These are phyloP conservation scores for Sporothrix pseudoabietina DNA, from an alignment of 2,329 filamentous ascomycete genomes.

Conservation along the genomic window DNA sequence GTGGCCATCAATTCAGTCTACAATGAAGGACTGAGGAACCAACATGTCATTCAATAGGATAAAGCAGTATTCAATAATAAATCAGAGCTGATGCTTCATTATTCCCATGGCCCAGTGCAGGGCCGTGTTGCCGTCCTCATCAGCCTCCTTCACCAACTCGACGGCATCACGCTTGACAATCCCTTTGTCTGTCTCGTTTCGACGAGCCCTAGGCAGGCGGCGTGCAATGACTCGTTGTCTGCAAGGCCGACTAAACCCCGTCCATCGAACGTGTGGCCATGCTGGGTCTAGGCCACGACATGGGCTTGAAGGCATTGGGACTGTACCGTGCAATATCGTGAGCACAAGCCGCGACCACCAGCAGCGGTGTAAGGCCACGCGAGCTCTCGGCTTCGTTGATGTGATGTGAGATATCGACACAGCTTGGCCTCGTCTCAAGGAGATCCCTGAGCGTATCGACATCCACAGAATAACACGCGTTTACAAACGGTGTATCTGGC, in stretches of 20 bases:
- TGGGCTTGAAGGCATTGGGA: no score
- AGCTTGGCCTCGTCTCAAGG: neutral
- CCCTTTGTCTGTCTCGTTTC: neutral
- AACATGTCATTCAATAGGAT: slow-evolving; percentile 7
- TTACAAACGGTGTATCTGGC: no score
- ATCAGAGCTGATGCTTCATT: no score
- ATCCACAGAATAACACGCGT: no score
- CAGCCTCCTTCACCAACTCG: neutral
- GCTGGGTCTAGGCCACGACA: no score
- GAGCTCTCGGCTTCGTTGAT: neutral
- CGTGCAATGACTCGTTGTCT: neutral
- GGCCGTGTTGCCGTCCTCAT: neutral
- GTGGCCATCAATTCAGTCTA: slow-evolving; percentile 32
- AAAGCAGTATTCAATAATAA: neutral
- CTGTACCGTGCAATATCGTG: neutral
- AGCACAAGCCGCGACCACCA: neutral
- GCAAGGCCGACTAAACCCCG: neutral
- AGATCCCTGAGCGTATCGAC: neutral
- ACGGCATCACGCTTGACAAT: neutral
- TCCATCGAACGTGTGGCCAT: neutral
- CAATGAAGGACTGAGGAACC: slow-evolving; percentile 27
- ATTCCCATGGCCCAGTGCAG: neutral
- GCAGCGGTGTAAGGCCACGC: neutral
- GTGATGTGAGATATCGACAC: neutral
- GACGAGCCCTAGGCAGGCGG: neutral